Percentiles rank a stretch among this genome's conserved stretches.
Conservation (phyloP, 148 eudicot species). For the Fagopyrum tataricum region DNA sequence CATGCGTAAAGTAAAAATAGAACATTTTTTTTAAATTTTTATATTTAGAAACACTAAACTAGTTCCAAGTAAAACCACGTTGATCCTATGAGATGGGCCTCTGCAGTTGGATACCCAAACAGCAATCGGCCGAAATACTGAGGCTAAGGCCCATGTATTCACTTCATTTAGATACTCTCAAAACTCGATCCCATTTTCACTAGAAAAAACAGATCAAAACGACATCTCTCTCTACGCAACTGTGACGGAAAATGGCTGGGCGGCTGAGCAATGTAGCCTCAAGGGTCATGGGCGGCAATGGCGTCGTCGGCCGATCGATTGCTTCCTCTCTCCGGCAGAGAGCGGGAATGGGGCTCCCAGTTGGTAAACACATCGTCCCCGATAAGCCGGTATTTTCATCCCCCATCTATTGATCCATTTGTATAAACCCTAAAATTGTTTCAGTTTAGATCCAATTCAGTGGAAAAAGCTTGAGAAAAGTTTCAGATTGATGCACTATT, state of each 20-base stretch:
- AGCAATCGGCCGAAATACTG: not conserved
- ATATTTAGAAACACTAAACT: not conserved
- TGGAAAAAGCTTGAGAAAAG: not conserved
- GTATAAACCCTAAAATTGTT: conserved; percentile 9
- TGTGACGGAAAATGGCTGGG: conserved; percentile 49
- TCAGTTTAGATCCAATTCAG: not conserved
- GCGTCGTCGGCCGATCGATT: conserved; percentile 55
- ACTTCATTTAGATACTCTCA: not conserved
- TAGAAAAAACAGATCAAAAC: conserved; percentile 5
- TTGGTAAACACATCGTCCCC: conserved; percentile 86
- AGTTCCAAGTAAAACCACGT: not conserved
- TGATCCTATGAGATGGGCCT: not conserved
- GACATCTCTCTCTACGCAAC: not conserved
- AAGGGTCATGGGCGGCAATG: conserved; percentile 63
- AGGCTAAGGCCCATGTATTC: not conserved
- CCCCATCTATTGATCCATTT: not conserved
- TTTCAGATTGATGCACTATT: not conserved
- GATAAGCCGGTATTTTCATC: conserved; percentile 49
- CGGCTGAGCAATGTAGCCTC: conserved; percentile 64
- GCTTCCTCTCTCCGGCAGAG: conserved; percentile 66
- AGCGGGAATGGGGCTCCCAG: conserved; percentile 92
- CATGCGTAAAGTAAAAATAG: too few species aligned
- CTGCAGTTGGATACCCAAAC: not conserved
- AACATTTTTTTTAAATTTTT: not conserved
- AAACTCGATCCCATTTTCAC: not conserved